Base-by-base conservation (phyloP, 352 stramenopile species). In the Globisporangium canariense region DNA sequence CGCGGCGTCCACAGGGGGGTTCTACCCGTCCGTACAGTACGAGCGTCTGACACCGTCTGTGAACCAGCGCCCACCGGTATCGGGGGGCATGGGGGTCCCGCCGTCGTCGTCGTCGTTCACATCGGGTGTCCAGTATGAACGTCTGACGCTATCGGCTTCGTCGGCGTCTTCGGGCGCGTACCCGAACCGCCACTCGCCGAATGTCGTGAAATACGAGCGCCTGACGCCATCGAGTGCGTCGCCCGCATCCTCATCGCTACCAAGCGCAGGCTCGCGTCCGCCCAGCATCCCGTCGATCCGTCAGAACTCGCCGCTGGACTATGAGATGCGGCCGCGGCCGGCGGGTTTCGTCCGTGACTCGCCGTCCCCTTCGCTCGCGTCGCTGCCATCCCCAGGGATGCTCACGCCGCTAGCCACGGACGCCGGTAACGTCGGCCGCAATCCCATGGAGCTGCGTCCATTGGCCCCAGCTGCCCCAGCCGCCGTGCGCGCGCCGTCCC, bases 301-400 rank as follows among this genome's bases (percentile, higher is more conserved):
- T 6, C 62, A 68, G 56, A 68, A 58, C 43, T 77, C 67, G 38
- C 77, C 77, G 40, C 51, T 83, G 46, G 74, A 77, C 47, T 85
- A 83, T 40, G 77, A 80, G 66, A 86, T 55, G 67, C 63, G 58
- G 38, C 9, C 67, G 57, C 46, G 72, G 30, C 66, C 51, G 9
- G 51, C 51, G 3, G 51, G 51, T 16, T 58, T 43, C 51, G 30
- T 20, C 13, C 51, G 51, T 4, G 51, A 58, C n/a, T 58, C 51
- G 30, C 51, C 30, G 0, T 43, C 30, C 8, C 51, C 77, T 7
- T 66, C 73, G 13, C 64, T 86, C 43, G 76, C 75, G 40, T 81
- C 70, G 16, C 63, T 86, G 22, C 77, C 77, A 3, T 86, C 77
- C 0, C 77, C 77, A 16, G 77, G 77, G 4, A 86, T 86, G 77